phyloP scores from a whole-genome alignment of 176 grass and related monocot species.

The Echinochloa phyllopogon region DNA sequence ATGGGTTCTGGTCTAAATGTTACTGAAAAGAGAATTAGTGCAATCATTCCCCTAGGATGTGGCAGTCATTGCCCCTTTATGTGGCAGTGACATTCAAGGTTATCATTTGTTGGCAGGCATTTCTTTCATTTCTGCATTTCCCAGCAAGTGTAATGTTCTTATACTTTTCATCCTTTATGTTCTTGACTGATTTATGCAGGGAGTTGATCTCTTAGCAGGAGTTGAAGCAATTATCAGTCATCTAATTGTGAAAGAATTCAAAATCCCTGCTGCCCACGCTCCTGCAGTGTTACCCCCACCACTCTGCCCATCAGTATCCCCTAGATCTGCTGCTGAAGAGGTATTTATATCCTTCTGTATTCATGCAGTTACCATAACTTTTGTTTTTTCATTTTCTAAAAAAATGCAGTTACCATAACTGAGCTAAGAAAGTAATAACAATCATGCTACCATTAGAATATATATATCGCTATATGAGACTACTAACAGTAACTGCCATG shows the following conservation, averaged over 20 bases:
- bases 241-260: conserved; percentile 89
- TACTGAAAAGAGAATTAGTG: background rate
- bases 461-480: background rate
- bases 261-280: conserved; percentile 92
- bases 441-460: background rate
- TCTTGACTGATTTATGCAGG: conserved; percentile 49
- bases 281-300: conserved; percentile 66
- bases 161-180: background rate
- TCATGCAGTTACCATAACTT: background rate
- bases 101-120: background rate
- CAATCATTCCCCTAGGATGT: background rate
- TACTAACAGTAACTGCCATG: too few species aligned
- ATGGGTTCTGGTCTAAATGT: background rate
- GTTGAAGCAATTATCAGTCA: conserved; percentile 94
- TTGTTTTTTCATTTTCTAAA: too few species aligned
- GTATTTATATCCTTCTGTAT: conserved; percentile 40
- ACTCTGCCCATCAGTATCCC: conserved; percentile 62
- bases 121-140: conserved; percentile 18
- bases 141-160: background rate
- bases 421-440: conserved; percentile 26
- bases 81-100: too few species aligned
- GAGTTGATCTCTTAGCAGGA: conserved; percentile 87
- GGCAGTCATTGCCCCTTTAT: background rate
- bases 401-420: background rate
- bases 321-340: conserved; percentile 94